Evolutionary conservation across 2,329 filamentous ascomycete genomes (phyloP).

Genomic region (Orbilia quercus): DNA sequence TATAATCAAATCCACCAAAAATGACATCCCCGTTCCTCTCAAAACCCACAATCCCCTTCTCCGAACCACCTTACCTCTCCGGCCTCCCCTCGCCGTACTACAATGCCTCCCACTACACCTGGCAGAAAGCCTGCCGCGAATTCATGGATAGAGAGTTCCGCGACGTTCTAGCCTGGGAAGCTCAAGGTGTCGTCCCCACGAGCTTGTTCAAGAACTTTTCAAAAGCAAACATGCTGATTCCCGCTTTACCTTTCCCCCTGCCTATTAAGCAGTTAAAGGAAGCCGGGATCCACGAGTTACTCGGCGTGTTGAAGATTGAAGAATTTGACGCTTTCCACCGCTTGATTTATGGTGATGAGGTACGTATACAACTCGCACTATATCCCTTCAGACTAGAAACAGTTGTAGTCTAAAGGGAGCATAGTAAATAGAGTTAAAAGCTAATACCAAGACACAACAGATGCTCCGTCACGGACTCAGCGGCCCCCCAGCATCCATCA

Average conservation of each 20-base stretch:
- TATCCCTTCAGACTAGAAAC: no score
- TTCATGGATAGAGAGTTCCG: slow-evolving; percentile 74
- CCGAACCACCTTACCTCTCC: slow-evolving; percentile 77
- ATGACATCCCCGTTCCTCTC: slow-evolving; percentile 44
- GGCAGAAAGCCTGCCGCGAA: slow-evolving; percentile 75
- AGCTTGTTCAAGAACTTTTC: slow-evolving; percentile 71
- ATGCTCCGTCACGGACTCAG: slow-evolving; percentile 74
- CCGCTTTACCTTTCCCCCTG: slow-evolving; percentile 75
- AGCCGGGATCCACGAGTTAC: slow-evolving; percentile 73
- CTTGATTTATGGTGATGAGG: slow-evolving; percentile 76
- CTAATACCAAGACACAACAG: slow-evolving; percentile 60
- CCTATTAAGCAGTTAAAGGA: slow-evolving; percentile 75
- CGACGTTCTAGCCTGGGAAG: slow-evolving; percentile 77
- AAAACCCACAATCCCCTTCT: slow-evolving; percentile 71
- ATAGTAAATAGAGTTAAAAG: slow-evolving; percentile 1
- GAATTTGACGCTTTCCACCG: slow-evolving; percentile 79
- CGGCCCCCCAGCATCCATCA: slow-evolving; percentile 74
- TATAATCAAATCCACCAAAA: no score
- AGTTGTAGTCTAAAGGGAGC: no score
- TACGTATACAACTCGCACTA: slow-evolving; percentile 58
- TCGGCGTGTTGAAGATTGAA: slow-evolving; percentile 74
- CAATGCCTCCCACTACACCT: slow-evolving; percentile 72
- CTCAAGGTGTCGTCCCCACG: slow-evolving; percentile 70
- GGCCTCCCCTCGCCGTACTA: slow-evolving; percentile 79
- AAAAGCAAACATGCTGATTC: slow-evolving; percentile 75